Percentiles rank a stretch among this genome's conserved stretches.
These are phyloP conservation scores for Lasiodiplodia citricola DNA, from an alignment of 2,329 filamentous ascomycete species.

Conservation along the genomic window DNA sequence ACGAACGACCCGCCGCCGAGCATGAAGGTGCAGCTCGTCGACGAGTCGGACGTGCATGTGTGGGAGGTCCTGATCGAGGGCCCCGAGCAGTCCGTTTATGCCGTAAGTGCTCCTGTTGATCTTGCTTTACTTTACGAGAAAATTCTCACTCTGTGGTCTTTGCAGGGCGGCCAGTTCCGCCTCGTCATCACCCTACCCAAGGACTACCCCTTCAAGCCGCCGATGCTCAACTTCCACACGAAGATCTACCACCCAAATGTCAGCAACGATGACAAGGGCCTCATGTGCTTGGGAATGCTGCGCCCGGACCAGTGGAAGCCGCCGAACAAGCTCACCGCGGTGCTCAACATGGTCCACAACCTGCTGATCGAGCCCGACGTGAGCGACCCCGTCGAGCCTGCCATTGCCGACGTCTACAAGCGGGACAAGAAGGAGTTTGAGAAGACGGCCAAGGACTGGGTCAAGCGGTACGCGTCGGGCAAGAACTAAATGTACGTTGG, in stretches of 20 bases:
- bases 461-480: constrained; percentile 70
- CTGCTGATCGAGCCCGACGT: constrained; percentile 82
- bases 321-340: constrained; percentile 73
- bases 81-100: constrained; percentile 67
- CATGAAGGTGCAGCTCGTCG: constrained; percentile 61
- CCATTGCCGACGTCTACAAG: constrained; percentile 85
- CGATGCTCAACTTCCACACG: constrained; percentile 77
- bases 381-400: constrained; percentile 85
- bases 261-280: constrained; percentile 82
- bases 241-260: constrained; percentile 97
- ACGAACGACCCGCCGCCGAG: constrained; percentile 61
- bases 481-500: constrained; percentile 31
- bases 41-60: constrained; percentile 69
- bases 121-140: constrained; percentile 25
- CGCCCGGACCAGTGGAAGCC: constrained; percentile 93
- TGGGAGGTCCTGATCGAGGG: constrained; percentile 73
- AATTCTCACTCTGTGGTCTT: constrained; percentile 6
- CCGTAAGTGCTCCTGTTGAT: constrained; percentile 54
- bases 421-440: constrained; percentile 72
- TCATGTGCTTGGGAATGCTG: constrained; percentile 84
- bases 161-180: constrained; percentile 73
- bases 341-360: constrained; percentile 76
- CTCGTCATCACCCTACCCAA: constrained; percentile 74
- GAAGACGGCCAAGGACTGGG: constrained; percentile 75
- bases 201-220: constrained; percentile 91